Percentiles rank a stretch among this genome's conserved stretches.
phyloP scores from a whole-genome alignment of 1,284 basidiomycete genomes.

The Hypsizygus ulmarius region DNA sequence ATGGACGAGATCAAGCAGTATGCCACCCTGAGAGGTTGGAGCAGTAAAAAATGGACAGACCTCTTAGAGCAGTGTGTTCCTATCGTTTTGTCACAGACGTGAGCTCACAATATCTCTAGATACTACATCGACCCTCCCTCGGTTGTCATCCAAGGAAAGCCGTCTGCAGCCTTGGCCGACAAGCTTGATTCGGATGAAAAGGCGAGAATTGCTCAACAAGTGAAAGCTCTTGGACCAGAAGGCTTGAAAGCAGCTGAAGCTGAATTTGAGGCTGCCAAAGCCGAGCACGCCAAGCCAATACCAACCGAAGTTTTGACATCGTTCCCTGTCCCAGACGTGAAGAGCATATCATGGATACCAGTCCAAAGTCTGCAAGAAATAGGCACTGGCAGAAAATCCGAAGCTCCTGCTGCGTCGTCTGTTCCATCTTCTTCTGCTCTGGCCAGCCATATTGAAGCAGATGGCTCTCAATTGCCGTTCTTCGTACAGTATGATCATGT shows the following conservation, averaged over 20 bases:
- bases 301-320: constrained; percentile 77
- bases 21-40: constrained; percentile 67
- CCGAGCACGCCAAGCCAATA: constrained; percentile 82
- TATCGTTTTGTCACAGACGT: not conserved
- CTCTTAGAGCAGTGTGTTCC: constrained; percentile 72
- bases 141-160: constrained; percentile 80
- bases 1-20: constrained; percentile 84
- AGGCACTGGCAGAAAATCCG: constrained; percentile 41
- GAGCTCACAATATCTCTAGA: constrained; percentile 38
- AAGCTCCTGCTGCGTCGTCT: not conserved
- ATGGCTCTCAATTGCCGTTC: constrained; percentile 75
- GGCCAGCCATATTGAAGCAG: constrained; percentile 66
- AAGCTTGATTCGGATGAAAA: constrained; percentile 84
- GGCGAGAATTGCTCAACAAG: constrained; percentile 70
- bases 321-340: constrained; percentile 87
- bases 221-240: constrained; percentile 70
- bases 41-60: constrained; percentile 73
- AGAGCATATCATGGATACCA: constrained; percentile 92
- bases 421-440: constrained; percentile 37
- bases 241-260: constrained; percentile 75
- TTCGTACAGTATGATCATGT: constrained; percentile 92
- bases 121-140: constrained; percentile 76
- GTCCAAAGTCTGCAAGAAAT: constrained; percentile 79
- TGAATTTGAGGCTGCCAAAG: constrained; percentile 80
- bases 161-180: constrained; percentile 83